These are phyloP conservation scores for Orbilia oligospora DNA, from an alignment of 2,329 filamentous ascomycete genomes.

Conservation along the genomic window DNA sequence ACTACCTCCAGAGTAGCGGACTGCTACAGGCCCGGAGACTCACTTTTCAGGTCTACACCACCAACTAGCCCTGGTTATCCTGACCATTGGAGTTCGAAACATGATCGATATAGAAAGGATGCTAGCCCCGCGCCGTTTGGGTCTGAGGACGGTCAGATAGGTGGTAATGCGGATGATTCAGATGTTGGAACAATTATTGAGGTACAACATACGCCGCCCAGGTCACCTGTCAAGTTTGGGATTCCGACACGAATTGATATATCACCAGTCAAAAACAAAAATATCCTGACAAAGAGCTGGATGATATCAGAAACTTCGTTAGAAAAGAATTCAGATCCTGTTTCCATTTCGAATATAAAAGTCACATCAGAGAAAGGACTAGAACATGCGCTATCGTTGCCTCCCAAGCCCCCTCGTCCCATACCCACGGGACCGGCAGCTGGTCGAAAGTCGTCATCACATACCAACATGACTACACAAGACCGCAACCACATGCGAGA, in stretches of 20 bases:
- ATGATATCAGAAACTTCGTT: background rate
- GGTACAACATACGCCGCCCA: background rate
- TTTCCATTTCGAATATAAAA: background rate
- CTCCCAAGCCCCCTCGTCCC: background rate
- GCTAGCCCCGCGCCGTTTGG: background rate
- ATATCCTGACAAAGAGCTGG: background rate
- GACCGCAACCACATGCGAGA: background rate
- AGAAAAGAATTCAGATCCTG: background rate
- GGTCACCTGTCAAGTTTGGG: slow-evolving; percentile 13
- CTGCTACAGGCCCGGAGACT: slow-evolving; percentile 10
- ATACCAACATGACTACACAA: background rate
- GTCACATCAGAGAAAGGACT: background rate
- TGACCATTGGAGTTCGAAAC: background rate
- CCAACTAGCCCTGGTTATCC: slow-evolving; percentile 38
- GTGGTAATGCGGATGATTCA: background rate
- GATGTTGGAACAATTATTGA: slow-evolving; percentile 3
- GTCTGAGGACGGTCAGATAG: slow-evolving; percentile 2
- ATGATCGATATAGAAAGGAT: background rate
- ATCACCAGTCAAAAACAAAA: background rate
- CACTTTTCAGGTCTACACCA: slow-evolving; percentile 23
- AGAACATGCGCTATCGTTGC: background rate
- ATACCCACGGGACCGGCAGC: background rate
- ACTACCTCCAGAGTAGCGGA: slow-evolving; percentile 21
- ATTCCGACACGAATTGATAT: background rate
- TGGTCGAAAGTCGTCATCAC: background rate